A percentile compares a stretch with the other conserved stretches of the same genome.
Evolutionary conservation across 345 rosid species (phyloP).

Genomic region (Carallia pectinifolia): DNA sequence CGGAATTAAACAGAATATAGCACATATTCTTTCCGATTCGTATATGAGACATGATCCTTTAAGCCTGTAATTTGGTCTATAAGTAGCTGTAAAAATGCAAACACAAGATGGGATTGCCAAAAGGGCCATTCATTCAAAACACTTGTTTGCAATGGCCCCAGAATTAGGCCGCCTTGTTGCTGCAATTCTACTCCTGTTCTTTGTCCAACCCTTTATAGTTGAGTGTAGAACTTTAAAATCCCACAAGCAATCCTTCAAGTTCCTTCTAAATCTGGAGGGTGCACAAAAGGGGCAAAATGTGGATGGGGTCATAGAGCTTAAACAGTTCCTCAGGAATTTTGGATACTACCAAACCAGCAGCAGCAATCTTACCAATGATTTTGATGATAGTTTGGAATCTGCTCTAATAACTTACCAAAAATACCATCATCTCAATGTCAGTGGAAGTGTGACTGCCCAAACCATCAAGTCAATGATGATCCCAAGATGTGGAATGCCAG

Average conservation of each 20-base stretch:
- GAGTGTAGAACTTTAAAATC: background rate
- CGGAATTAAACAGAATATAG: too few relatives aligned
- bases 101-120: too few relatives aligned
- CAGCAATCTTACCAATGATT: background rate
- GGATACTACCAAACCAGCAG: background rate
- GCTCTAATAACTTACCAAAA: slow-evolving; percentile 20
- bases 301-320: background rate
- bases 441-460: slow-evolving; percentile 10
- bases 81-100: too few relatives aligned
- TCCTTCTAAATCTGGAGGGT: background rate
- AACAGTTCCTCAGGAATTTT: background rate
- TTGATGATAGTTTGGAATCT: slow-evolving; percentile 17
- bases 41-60: too few relatives aligned
- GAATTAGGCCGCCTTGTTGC: background rate
- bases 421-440: slow-evolving; percentile 2
- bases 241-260: background rate
- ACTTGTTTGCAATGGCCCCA: too few relatives aligned
- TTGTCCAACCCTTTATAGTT: background rate
- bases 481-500: slow-evolving; percentile 26
- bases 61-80: too few relatives aligned
- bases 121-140: too few relatives aligned
- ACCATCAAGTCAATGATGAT: slow-evolving; percentile 15
- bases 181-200: background rate
- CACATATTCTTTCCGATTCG: too few relatives aligned
- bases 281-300: background rate